phyloP scores from a whole-genome alignment of 2,329 filamentous ascomycete genomes.

The Fusarium sp. region DNA sequence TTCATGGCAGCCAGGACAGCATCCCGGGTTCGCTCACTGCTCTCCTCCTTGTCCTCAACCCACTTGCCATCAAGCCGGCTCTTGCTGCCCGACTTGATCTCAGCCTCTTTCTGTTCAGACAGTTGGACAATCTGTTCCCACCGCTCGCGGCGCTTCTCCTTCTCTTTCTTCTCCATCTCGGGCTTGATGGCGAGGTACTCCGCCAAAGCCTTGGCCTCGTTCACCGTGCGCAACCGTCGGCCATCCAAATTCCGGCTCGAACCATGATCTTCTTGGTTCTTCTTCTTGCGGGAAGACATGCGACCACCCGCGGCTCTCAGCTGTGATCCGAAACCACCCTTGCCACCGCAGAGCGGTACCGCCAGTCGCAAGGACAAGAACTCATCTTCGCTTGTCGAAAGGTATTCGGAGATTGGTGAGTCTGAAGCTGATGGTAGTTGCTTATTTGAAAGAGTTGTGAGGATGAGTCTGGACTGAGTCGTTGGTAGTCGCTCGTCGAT shows the following conservation, averaged over 20 bases:
- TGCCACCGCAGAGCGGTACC: slow-evolving; percentile 84
- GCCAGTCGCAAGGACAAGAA: slow-evolving; percentile 85
- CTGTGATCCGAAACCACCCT: slow-evolving; percentile 97
- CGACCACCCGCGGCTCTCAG: slow-evolving; percentile 94
- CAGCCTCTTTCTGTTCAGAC: slow-evolving; percentile 82
- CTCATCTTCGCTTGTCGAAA: slow-evolving; percentile 64
- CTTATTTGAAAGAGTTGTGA: slow-evolving; percentile 83
- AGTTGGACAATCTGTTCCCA: slow-evolving; percentile 90
- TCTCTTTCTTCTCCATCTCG: slow-evolving; percentile 95
- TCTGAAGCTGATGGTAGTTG: slow-evolving; percentile 65
- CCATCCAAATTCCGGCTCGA: slow-evolving; percentile 95
- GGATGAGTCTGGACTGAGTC: slow-evolving; percentile 68
- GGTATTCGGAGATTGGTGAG: slow-evolving; percentile 66
- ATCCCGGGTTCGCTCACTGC: slow-evolving; percentile 79
- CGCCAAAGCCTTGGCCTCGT: slow-evolving; percentile 92
- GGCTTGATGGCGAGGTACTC: slow-evolving; percentile 96
- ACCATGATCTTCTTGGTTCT: slow-evolving; percentile 82
- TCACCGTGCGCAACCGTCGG: slow-evolving; percentile 85
- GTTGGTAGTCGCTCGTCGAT: slow-evolving; percentile 69
- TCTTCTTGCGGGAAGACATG: slow-evolving; percentile 96
- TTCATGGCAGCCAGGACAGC: slow-evolving; percentile 76
- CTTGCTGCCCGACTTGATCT: slow-evolving; percentile 76
- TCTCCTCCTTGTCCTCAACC: slow-evolving; percentile 94
- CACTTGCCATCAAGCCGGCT: slow-evolving; percentile 85
- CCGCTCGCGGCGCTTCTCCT: slow-evolving; percentile 80